These are phyloP conservation scores for Pseudogymnoascus sp. DNA, from an alignment of 2,329 filamentous ascomycete genomes.

Conservation along the genomic window DNA sequence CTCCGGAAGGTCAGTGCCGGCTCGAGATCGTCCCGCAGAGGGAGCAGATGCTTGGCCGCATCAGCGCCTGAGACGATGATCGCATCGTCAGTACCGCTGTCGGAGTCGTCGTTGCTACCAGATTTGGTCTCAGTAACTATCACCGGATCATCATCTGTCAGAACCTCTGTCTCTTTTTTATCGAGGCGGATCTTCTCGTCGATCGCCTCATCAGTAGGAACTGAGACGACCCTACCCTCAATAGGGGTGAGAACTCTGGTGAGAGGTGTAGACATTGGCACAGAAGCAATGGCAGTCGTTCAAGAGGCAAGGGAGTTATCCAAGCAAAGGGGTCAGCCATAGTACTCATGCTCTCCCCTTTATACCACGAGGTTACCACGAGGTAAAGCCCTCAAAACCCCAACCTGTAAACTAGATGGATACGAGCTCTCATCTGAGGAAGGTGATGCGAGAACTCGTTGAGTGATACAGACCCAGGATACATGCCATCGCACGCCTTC, in stretches of 20 bases:
- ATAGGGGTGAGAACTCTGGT: constrained; percentile 23
- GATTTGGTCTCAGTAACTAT: constrained; percentile 18
- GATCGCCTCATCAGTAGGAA: constrained; percentile 25
- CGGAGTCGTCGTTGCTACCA: constrained; percentile 22
- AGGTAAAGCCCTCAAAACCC: background rate
- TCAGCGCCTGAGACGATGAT: constrained; percentile 46
- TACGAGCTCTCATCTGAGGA: background rate
- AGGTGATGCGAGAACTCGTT: background rate
- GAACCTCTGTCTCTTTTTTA: constrained; percentile 9
- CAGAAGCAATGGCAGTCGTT: constrained; percentile 8
- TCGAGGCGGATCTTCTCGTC: constrained; percentile 25
- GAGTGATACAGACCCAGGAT: background rate
- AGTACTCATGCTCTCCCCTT: background rate
- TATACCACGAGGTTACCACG: background rate
- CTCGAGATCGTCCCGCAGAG: constrained; percentile 46
- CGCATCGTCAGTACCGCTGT: constrained; percentile 30
- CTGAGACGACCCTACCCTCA: constrained; percentile 25
- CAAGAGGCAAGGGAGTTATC: background rate
- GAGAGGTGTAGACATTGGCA: constrained; percentile 16
- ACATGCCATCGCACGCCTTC: constrained; percentile 5
- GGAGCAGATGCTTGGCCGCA: constrained; percentile 39
- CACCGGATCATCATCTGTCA: constrained; percentile 13
- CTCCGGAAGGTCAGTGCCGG: constrained; percentile 44
- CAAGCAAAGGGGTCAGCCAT: background rate
- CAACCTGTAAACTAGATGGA: background rate